These are phyloP conservation scores for Alternaria conjuncta DNA, from an alignment of 2,329 filamentous ascomycete genomes.

Conservation along the genomic window DNA sequence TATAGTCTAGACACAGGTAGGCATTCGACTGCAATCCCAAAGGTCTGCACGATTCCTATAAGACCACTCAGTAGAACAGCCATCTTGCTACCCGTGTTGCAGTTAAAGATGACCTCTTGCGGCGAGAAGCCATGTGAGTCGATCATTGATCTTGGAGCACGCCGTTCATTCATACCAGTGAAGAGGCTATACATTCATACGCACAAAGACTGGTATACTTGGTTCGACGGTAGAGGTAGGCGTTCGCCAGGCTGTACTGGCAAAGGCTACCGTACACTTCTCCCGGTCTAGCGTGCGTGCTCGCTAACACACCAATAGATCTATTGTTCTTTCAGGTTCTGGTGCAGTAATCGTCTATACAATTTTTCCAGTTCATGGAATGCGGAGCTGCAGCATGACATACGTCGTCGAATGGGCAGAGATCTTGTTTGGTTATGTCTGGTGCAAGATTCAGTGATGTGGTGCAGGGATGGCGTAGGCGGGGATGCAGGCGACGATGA, in stretches of 20 bases:
- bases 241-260: neutral
- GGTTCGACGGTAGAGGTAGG: neutral
- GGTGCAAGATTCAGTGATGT: conserved; percentile 20
- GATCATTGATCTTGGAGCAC: neutral
- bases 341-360: neutral
- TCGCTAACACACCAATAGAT: neutral
- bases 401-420: neutral
- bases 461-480: conserved; percentile 25
- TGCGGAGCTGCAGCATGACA: neutral
- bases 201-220: neutral
- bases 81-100: neutral
- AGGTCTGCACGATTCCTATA: neutral
- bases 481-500: conserved; percentile 33
- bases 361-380: neutral
- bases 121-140: neutral
- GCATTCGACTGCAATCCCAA: neutral
- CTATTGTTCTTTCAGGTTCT: neutral
- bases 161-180: neutral
- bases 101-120: neutral
- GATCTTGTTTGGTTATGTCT: conserved; percentile 7
- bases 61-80: neutral
- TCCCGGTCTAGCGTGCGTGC: neutral
- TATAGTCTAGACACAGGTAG: neutral
- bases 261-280: neutral
- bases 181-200: neutral